A percentile compares a stretch with the other conserved stretches of the same genome.
Evolutionary conservation across 495 filamentous ascomycete species (phyloP).

Genomic region (Talaromyces liani): DNA sequence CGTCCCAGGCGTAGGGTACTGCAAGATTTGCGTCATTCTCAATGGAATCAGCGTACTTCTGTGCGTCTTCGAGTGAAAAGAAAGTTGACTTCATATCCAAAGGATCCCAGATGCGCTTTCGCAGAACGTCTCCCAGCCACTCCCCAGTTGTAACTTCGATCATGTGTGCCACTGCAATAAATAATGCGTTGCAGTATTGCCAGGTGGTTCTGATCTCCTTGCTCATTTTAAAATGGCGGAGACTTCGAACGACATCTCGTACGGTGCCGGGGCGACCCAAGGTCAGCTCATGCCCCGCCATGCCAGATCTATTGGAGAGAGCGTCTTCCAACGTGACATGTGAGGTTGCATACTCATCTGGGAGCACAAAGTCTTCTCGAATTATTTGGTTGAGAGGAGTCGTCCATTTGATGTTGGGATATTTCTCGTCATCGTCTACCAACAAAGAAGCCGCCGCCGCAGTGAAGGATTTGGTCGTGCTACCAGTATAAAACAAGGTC

Average conservation of each 20-base stretch:
- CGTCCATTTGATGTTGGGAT: conserved; percentile 31
- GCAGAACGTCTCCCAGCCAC: conserved; percentile 35
- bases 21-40: conserved; percentile 12
- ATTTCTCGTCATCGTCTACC: conserved; percentile 26
- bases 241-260: conserved; percentile 24
- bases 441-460: conserved; percentile 38
- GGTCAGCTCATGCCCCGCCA: conserved; percentile 35
- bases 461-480: conserved; percentile 50
- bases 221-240: conserved; percentile 36
- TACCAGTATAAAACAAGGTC: conserved; percentile 33
- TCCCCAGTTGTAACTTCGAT: conserved; percentile 22
- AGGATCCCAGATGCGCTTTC: conserved; percentile 36
- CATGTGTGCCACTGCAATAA: conserved; percentile 30
- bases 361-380: conserved; percentile 44
- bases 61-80: conserved; percentile 33
- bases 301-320: conserved; percentile 42
- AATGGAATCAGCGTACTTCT: conserved; percentile 5
- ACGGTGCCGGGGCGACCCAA: conserved; percentile 18
- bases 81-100: conserved; percentile 44
- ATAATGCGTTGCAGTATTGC: conserved; percentile 51
- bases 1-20: conserved; percentile 21
- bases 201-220: conserved; percentile 30
- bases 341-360: conserved; percentile 27
- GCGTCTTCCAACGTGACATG: conserved; percentile 46
- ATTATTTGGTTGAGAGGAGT: conserved; percentile 44